Conservation (phyloP, 2,329 filamentous ascomycete genomes). For the Paraphoma chrysanthemicola region DNA sequence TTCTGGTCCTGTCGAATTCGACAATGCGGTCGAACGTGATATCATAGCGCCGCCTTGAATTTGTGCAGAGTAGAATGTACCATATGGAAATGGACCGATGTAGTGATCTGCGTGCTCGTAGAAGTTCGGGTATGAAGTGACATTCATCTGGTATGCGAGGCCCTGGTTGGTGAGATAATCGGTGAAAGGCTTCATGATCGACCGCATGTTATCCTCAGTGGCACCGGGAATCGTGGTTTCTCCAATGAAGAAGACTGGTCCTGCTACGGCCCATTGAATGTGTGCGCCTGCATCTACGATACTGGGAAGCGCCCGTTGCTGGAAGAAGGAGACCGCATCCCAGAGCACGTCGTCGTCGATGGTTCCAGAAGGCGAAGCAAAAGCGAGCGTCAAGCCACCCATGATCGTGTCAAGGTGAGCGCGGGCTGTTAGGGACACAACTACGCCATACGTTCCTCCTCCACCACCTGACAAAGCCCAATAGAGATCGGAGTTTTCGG, state of each 20-base stretch:
- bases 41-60: slow-evolving; percentile 17
- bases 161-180: neutral
- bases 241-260: slow-evolving; percentile 1
- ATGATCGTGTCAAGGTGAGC: neutral
- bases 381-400: slow-evolving; percentile 21
- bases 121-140: neutral
- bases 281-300: slow-evolving; percentile 14
- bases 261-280: slow-evolving; percentile 7
- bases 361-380: slow-evolving; percentile 15
- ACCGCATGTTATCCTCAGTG: slow-evolving; percentile 5
- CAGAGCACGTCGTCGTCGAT: slow-evolving; percentile 25
- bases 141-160: slow-evolving; percentile 5
- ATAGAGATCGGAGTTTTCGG: slow-evolving; percentile 42
- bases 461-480: slow-evolving; percentile 46
- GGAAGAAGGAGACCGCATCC: slow-evolving; percentile 11
- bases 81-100: slow-evolving; percentile 21
- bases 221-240: slow-evolving; percentile 13
- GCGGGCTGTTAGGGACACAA: slow-evolving; percentile 4
- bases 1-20: neutral
- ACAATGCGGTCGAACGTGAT: neutral
- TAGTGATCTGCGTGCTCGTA: slow-evolving; percentile 9
- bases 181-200: neutral
- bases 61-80: slow-evolving; percentile 4
- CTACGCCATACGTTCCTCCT: slow-evolving; percentile 40
- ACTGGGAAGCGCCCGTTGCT: neutral